Conservation (phyloP, 805 yeast genomes). For the Maudiozyma saulgeensis region DNA sequence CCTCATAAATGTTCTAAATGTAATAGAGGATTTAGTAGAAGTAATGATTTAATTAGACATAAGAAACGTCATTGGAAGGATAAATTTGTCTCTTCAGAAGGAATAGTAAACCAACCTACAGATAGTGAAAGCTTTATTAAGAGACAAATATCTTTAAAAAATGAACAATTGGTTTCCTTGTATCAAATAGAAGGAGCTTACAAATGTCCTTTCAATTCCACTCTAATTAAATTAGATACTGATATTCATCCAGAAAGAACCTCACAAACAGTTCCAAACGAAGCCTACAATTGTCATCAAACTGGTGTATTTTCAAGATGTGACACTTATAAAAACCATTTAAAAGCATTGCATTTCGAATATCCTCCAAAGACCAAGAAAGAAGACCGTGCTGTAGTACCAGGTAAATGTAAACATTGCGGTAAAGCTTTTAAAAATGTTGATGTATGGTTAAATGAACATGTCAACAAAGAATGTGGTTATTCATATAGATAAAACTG, state of each 20-base stretch:
- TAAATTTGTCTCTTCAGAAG: slow-evolving; percentile 5
- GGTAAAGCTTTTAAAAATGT: slow-evolving; percentile 52
- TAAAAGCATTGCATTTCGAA: slow-evolving; percentile 77
- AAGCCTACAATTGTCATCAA: slow-evolving; percentile 46
- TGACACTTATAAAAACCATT: slow-evolving; percentile 83
- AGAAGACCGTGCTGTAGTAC: slow-evolving; percentile 53
- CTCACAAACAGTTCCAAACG: background rate
- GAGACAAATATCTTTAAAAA: slow-evolving; percentile 1
- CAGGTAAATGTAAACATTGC: slow-evolving; percentile 73
- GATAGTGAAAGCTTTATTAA: background rate
- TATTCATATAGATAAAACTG: slow-evolving; percentile 8
- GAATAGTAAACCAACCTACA: background rate
- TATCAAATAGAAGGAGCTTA: slow-evolving; percentile 34
- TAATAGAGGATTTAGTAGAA: slow-evolving; percentile 76
- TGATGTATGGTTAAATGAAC: slow-evolving; percentile 68
- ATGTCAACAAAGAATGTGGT: slow-evolving; percentile 41
- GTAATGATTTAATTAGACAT: slow-evolving; percentile 79
- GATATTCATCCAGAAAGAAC: slow-evolving; percentile 15
- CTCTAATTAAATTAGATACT: slow-evolving; percentile 18
- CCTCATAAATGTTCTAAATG: slow-evolving; percentile 76
- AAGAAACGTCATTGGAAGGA: slow-evolving; percentile 79
- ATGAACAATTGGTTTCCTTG: slow-evolving; percentile 14
- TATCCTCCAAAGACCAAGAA: slow-evolving; percentile 80
- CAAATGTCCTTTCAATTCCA: slow-evolving; percentile 59
- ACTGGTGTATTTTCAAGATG: slow-evolving; percentile 80